Base-by-base conservation (phyloP, 768 basidiomycete species). In the Termitomyces sp. region DNA sequence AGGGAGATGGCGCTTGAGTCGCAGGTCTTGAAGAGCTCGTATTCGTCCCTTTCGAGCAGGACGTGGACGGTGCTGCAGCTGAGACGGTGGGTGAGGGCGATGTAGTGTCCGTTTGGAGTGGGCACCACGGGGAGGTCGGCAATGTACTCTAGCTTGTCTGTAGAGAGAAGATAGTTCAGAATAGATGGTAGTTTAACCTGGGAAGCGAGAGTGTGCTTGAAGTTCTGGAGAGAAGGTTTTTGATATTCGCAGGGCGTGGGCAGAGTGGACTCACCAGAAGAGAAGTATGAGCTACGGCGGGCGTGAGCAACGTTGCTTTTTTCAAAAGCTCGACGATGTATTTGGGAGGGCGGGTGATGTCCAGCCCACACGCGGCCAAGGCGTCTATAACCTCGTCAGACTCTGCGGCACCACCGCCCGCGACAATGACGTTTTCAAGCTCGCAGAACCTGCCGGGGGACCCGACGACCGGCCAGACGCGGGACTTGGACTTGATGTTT, bases 401-500 rank as follows among this genome's bases (percentile, higher is more conserved):
- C 9, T 68, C 67, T 9, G 55, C 47, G 2, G 33, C 5, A 6
- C 8, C 33, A 3, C 58, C 51, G 20, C 70, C 65, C 0, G 73
- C 71, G 33, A 80, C 63, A 45, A 76, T 53, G 5, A 65, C 61
- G 45, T 59, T 53, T 2, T 65, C 56, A 27, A 66, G 65, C 27
- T 41, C 52, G 51, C 5, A 56, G 41, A 53, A 68, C 34, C 36
- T 44, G 6, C 22, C 24, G 7, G 16, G 18, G 13, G 42, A 49
- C 1, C 59, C 63, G 55, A 71, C 60, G 2, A 75, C 59, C 3
- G 78, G 77, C 76, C 77, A 79, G 18, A 78, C 68, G 9, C 67
- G 42, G 5, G 67, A 66, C 20, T 61, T 59, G 1, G 67, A 67
- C 18, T 47, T 33, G 2, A 76, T 63, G 30, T 57, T 56, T 2